These are phyloP conservation scores for Lactarius hengduanensis DNA, from an alignment of 768 basidiomycete species.

Conservation along the genomic window DNA sequence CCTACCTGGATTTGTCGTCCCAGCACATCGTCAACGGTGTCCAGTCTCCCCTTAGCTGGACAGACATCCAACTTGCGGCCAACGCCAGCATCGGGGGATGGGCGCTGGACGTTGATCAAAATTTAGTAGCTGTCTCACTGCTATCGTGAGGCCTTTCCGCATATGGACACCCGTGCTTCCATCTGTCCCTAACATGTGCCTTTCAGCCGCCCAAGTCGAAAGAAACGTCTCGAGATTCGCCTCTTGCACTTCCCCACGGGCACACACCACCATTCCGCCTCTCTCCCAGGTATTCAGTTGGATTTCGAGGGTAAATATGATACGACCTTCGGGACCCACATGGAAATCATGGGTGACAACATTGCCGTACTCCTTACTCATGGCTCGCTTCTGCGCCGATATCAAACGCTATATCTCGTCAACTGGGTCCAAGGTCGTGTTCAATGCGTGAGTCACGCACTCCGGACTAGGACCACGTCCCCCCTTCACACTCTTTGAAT, in stretches of 20 bases:
- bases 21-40: not conserved
- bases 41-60: not conserved
- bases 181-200: not conserved
- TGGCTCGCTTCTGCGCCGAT: not conserved
- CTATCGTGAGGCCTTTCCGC: constrained; percentile 8
- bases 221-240: constrained; percentile 1
- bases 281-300: constrained; percentile 1
- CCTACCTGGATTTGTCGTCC: constrained; percentile 9
- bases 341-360: constrained; percentile 10
- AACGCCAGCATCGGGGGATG: constrained; percentile 28
- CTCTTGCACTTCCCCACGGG: constrained; percentile 13
- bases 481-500: not conserved
- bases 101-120: constrained; percentile 16
- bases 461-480: not conserved
- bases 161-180: not conserved
- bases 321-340: not conserved
- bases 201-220: not conserved
- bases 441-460: constrained; percentile 8
- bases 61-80: constrained; percentile 23
- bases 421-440: constrained; percentile 7
- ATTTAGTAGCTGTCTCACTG: constrained; percentile 10
- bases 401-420: constrained; percentile 14
- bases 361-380: constrained; percentile 22
- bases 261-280: not conserved
- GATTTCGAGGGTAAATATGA: constrained; percentile 13